Conservation (phyloP, 805 yeast species). For the Suhomyces canberraensis region DNA sequence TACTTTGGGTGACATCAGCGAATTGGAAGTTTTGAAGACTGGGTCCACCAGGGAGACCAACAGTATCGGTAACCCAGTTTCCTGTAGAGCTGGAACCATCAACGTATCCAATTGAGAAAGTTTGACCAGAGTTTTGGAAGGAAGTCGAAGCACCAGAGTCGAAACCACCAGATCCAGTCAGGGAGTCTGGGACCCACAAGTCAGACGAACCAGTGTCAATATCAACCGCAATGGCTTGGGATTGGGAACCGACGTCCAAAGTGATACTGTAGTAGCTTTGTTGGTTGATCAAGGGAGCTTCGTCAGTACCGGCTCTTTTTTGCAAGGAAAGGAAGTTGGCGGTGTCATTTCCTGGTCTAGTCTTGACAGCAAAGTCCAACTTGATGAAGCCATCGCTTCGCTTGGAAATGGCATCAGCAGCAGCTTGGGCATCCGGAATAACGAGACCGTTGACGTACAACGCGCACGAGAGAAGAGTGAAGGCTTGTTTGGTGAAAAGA, state of each 20-base stretch:
- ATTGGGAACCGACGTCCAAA: constrained; percentile 10
- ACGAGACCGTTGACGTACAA: not conserved
- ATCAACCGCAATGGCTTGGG: constrained; percentile 9
- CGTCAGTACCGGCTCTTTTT: too few relatives aligned
- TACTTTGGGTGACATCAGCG: constrained; percentile 7
- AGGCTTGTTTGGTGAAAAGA: not conserved
- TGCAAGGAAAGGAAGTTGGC: too few relatives aligned
- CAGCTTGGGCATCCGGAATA: not conserved
- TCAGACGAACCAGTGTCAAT: constrained; percentile 14
- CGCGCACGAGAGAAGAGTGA: not conserved
- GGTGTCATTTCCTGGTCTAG: too few relatives aligned
- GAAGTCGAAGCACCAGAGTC: constrained; percentile 9
- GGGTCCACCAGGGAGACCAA: constrained; percentile 7
- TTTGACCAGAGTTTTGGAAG: constrained; percentile 1
- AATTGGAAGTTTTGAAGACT: constrained; percentile 8
- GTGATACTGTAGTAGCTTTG: constrained; percentile 5
- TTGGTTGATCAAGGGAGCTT: constrained; percentile 6
- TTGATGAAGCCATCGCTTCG: not conserved
- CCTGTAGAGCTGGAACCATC: constrained; percentile 7
- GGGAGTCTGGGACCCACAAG: constrained; percentile 7
- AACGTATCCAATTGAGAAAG: constrained; percentile 7
- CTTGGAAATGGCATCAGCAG: not conserved
- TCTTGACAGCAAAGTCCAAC: constrained; percentile 4
- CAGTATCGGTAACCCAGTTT: constrained; percentile 6
- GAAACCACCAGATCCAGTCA: constrained; percentile 1